Percentiles rank a stretch among this genome's conserved stretches.
Evolutionary conservation across 2,329 filamentous ascomycete genomes (phyloP).

Genomic region (Macrophomina phaseolina): DNA sequence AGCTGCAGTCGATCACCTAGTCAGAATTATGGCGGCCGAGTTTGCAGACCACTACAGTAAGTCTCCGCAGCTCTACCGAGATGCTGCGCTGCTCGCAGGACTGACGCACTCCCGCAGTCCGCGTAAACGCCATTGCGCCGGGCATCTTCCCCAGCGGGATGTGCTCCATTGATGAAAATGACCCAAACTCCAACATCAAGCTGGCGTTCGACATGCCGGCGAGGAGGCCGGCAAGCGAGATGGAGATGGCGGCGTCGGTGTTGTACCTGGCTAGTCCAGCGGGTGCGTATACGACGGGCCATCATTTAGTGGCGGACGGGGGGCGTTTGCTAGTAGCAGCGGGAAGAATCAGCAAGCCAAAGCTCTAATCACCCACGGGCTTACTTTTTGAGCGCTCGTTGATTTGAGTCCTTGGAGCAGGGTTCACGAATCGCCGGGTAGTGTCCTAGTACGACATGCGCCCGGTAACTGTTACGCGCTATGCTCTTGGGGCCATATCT

Average conservation of each 20-base stretch:
- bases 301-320: neutral
- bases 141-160: conserved; percentile 39
- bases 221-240: neutral
- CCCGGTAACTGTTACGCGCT: too few relatives aligned
- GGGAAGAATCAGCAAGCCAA: conserved; percentile 6
- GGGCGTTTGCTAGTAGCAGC: neutral
- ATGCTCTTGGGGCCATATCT: too few relatives aligned
- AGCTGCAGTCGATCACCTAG: conserved; percentile 47
- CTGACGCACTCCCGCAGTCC: conserved; percentile 29
- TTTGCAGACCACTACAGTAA: conserved; percentile 36
- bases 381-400: too few relatives aligned
- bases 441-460: too few relatives aligned
- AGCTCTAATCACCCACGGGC: neutral
- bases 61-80: neutral
- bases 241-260: conserved; percentile 5
- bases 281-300: neutral
- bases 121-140: conserved; percentile 45
- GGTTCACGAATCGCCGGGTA: too few relatives aligned
- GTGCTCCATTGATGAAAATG: neutral
- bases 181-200: conserved; percentile 1
- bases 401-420: too few relatives aligned
- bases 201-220: conserved; percentile 7
- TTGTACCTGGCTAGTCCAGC: neutral
- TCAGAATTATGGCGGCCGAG: conserved; percentile 46
- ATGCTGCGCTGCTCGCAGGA: conserved; percentile 31